Percentiles rank a stretch among this genome's conserved stretches.
Evolutionary conservation across 2,329 filamentous ascomycete species (phyloP).

Genomic region (Plectosphaerella sp.): DNA sequence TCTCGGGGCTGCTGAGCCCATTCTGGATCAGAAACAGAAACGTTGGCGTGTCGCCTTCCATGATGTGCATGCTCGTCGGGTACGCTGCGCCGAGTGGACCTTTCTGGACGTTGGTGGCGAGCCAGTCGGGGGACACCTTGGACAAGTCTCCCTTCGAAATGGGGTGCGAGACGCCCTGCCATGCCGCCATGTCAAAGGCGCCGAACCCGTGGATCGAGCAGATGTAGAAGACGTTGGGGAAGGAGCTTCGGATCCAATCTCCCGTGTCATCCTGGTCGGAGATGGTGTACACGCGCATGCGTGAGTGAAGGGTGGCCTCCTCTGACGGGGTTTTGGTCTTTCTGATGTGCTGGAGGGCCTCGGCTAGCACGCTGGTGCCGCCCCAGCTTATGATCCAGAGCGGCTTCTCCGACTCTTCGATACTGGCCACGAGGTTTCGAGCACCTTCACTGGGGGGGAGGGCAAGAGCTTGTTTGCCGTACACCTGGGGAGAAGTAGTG

Average conservation of each 20-base stretch:
- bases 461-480: conserved; percentile 24
- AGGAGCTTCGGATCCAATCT: conserved; percentile 47
- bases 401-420: conserved; percentile 25
- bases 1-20: conserved; percentile 37
- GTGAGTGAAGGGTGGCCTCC: conserved; percentile 26
- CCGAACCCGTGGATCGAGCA: conserved; percentile 50
- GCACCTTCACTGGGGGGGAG: conserved; percentile 29
- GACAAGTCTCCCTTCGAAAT: conserved; percentile 30
- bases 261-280: conserved; percentile 56
- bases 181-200: conserved; percentile 47
- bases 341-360: conserved; percentile 36
- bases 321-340: conserved; percentile 22
- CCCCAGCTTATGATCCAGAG: conserved; percentile 50
- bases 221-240: conserved; percentile 51
- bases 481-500: conserved; percentile 12
- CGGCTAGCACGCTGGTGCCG: conserved; percentile 46
- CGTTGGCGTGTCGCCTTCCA: conserved; percentile 46
- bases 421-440: conserved; percentile 30
- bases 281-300: conserved; percentile 48
- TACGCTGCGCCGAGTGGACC: conserved; percentile 36
- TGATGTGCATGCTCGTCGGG: conserved; percentile 42
- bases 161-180: conserved; percentile 45
- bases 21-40: conserved; percentile 45
- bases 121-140: conserved; percentile 44
- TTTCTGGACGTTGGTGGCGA: conserved; percentile 48